Evolutionary conservation across 2,329 filamentous ascomycete species (phyloP), one percentile per base, ranked within the genome.

Genomic region (Mycosphaerella arachidis): DNA sequence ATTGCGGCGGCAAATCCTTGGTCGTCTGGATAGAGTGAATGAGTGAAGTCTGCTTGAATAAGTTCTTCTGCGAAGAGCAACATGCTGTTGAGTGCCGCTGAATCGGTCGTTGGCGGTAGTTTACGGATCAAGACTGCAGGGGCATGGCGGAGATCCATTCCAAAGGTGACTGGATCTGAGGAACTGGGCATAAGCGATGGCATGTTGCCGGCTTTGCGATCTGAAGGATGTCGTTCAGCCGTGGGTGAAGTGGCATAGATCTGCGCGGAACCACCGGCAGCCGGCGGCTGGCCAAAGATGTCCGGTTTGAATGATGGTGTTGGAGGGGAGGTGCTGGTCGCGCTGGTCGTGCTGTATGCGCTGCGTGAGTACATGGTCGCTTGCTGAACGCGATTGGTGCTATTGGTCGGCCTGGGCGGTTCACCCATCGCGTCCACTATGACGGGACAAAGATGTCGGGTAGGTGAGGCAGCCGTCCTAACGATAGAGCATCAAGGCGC

Each of bases 51-150:
- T 57, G 81, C 81, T 63, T 85, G 82, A 53, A 85, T 74, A 53
- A 87, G 77, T 63, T 87, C 84, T 66, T 85, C 84, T 20, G 85
- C 83, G 66, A 88, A 87, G n/a, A 86, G 77, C 6, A 88, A 76
- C 77, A 88, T 85, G 70, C 82, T 85, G 64, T 82, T 80, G 58
- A 88, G 77, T 18, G 82, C 78, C 63, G 86, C 84, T 54, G 78
- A 74, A 67, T 80, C 83, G 48, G 81, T 86, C 70, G 80, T 85
- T 60, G 77, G 79, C 4, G 85, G 83, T 13, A 88, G 76, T 66
- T 81, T 84, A 68, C 84, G 83, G 75, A 88, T 78, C 57, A 84
- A 72, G 61, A 88, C 77, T n/a, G 73, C 69, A 20, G 70, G 70
- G 27, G 61, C 62, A 13, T 63, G 56, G 35, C 66, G 64, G 29